Evolutionary conservation across 306 rosid species (phyloP).

Genomic region (Vachellia pachyceras): DNA sequence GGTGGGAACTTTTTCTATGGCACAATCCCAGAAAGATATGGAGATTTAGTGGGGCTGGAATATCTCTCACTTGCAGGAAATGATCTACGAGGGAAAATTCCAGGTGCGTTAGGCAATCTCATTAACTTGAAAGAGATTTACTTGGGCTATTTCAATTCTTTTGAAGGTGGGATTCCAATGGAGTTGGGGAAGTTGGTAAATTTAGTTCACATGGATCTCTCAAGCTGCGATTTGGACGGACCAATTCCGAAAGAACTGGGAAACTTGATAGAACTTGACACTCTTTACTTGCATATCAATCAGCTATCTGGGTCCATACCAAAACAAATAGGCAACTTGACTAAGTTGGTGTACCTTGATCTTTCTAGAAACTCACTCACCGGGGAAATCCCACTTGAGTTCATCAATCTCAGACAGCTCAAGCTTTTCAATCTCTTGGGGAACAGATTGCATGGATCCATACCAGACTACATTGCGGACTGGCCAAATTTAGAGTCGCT

Average conservation of each 20-base stretch:
- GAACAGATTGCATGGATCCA: conserved; percentile 83
- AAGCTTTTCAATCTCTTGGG: conserved; percentile 79
- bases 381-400: conserved; percentile 85
- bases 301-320: conserved; percentile 77
- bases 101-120: conserved; percentile 77
- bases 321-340: conserved; percentile 69
- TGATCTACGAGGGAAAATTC: conserved; percentile 71
- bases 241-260: conserved; percentile 77
- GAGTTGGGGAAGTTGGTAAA: conserved; percentile 68
- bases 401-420: conserved; percentile 61
- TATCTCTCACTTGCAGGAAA: conserved; percentile 82
- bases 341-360: conserved; percentile 62
- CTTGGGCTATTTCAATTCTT: conserved; percentile 78
- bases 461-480: conserved; percentile 76
- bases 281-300: conserved; percentile 76
- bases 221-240: conserved; percentile 73
- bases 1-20: conserved; percentile 71
- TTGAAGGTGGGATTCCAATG: conserved; percentile 78
- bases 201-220: conserved; percentile 73
- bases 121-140: conserved; percentile 63
- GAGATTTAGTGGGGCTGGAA: conserved; percentile 56
- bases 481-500: conserved; percentile 67
- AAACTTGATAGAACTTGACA: conserved; percentile 61
- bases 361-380: conserved; percentile 79
- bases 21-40: conserved; percentile 65